Evolutionary conservation across 208 protist species (phyloP).

Genomic region (Trypanosoma mega): DNA sequence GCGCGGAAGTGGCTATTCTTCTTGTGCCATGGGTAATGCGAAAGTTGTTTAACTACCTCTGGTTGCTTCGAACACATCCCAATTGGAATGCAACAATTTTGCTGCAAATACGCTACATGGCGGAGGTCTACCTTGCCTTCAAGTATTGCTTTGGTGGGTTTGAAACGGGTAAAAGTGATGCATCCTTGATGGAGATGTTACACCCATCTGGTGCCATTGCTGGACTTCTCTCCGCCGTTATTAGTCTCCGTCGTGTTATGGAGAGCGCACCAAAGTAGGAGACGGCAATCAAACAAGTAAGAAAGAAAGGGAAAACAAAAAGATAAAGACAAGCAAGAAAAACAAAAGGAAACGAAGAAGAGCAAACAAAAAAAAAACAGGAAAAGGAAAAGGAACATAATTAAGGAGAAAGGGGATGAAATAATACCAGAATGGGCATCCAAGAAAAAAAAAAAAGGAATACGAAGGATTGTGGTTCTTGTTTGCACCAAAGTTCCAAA

Average conservation of each 20-base stretch:
- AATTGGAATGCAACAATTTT: conserved; percentile 73
- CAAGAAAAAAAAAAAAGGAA: neutral
- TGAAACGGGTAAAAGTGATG: conserved; percentile 56
- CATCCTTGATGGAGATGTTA: conserved; percentile 51
- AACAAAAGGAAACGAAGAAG: neutral
- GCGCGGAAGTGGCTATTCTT: conserved; percentile 39
- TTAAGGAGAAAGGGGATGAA: neutral
- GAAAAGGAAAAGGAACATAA: neutral
- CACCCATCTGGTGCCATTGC: conserved; percentile 58
- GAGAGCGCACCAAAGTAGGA: conserved; percentile 61
- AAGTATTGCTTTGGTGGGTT: conserved; percentile 82
- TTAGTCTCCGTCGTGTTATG: conserved; percentile 67
- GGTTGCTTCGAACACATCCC: conserved; percentile 69
- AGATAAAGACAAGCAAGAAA: neutral
- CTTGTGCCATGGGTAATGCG: conserved; percentile 78
- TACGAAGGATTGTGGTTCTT: too few relatives aligned
- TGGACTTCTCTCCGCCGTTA: conserved; percentile 61
- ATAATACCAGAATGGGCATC: neutral
- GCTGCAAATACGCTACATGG: conserved; percentile 74
- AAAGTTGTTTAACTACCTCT: conserved; percentile 75
- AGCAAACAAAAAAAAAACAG: neutral
- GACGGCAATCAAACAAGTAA: neutral
- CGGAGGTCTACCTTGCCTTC: conserved; percentile 74
- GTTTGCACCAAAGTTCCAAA: too few relatives aligned
- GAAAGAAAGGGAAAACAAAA: neutral